These are phyloP conservation scores for Pontederia crassipes DNA, from an alignment of 176 grass and related monocot genomes.

Conservation along the genomic window DNA sequence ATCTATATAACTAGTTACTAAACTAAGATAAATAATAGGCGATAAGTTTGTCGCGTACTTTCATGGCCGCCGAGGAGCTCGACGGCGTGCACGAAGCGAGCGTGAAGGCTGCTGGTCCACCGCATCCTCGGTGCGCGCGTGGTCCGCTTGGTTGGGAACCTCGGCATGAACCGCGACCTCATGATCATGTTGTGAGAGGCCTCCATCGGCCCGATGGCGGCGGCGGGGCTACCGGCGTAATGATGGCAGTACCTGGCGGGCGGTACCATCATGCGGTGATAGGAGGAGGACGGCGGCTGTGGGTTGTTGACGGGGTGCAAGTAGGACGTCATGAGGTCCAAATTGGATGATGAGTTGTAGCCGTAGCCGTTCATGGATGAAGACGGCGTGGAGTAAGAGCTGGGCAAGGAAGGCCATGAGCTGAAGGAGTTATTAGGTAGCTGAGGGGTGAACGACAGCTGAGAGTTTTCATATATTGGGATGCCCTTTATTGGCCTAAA, in stretches of 20 bases:
- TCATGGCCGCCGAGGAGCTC: constrained; percentile 44
- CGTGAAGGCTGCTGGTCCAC: constrained; percentile 42
- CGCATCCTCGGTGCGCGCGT: constrained; percentile 35
- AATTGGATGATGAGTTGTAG: background rate
- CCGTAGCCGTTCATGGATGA: background rate
- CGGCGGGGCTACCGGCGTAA: constrained; percentile 7
- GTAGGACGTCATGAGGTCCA: background rate
- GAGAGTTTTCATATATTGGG: constrained; percentile 11
- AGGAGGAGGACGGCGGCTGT: too few relatives aligned
- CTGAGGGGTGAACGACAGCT: background rate
- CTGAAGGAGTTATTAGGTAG: background rate
- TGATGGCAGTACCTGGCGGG: constrained; percentile 12
- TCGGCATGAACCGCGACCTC: constrained; percentile 25
- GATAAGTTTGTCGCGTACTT: constrained; percentile 10
- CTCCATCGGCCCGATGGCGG: background rate
- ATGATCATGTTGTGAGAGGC: constrained; percentile 2
- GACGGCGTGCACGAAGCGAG: constrained; percentile 41
- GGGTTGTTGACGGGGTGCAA: background rate
- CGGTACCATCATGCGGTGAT: background rate
- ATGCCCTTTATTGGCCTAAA: constrained; percentile 9
- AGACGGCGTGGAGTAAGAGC: background rate
- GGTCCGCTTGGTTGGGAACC: constrained; percentile 26
- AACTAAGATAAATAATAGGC: constrained; percentile 1
- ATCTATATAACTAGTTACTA: background rate
- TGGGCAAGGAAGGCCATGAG: background rate